Evolutionary conservation across 164 flowering plant genomes (phyloP).

Genomic region (Vitis rupestris): DNA sequence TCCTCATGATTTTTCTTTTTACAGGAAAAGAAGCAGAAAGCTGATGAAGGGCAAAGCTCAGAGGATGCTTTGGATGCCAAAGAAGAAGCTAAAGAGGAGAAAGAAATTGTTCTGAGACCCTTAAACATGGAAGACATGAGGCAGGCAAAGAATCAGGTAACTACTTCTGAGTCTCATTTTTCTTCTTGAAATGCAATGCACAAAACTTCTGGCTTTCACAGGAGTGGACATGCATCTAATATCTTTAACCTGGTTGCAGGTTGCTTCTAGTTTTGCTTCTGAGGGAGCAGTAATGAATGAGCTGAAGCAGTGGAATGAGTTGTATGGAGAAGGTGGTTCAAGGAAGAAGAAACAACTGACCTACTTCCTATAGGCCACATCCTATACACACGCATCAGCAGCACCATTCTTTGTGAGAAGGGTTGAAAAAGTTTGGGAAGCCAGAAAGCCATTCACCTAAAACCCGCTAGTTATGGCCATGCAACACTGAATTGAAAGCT

Average conservation of each 20-base stretch:
- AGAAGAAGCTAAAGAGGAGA: constrained; percentile 49
- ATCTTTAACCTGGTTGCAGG: constrained; percentile 34
- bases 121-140: constrained; percentile 92
- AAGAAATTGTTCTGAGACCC: constrained; percentile 58
- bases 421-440: not conserved
- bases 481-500: not conserved
- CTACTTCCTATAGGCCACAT: constrained; percentile 54
- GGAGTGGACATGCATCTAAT: not conserved
- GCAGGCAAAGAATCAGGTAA: constrained; percentile 94
- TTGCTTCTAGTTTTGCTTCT: constrained; percentile 72
- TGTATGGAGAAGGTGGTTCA: constrained; percentile 82
- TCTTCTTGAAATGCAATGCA: too few species aligned
- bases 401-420: constrained; percentile 1
- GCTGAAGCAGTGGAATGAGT: constrained; percentile 77
- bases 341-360: constrained; percentile 71
- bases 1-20: not conserved
- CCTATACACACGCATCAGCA: constrained; percentile 1
- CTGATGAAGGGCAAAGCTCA: constrained; percentile 42
- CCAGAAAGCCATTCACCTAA: not conserved
- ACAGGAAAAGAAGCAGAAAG: constrained; percentile 67
- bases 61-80: constrained; percentile 37
- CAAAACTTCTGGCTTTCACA: too few species aligned
- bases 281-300: constrained; percentile 69
- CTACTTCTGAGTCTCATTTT: not conserved
- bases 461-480: not conserved